Base-by-base conservation (phyloP, 306 rosid species). In the Quercus gilva region DNA sequence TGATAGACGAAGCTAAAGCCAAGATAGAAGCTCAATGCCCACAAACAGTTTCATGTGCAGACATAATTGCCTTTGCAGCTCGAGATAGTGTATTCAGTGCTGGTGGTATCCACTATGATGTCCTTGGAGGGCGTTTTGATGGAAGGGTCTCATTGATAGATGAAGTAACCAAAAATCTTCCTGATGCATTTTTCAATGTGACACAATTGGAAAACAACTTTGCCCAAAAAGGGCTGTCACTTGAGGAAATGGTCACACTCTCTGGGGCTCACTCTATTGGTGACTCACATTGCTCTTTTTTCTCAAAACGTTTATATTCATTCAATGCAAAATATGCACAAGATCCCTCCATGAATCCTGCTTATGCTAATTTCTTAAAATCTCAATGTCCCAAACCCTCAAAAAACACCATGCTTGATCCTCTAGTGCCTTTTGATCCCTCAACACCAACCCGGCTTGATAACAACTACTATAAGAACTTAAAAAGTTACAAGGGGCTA, bases 211-310 rank as follows among this genome's bases (percentile, higher is more conserved):
- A 57, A 67, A n/a, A 18, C 60, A 49, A 56, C 69, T 78, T 78
- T 20, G 57, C 69, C 35, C 5, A 25, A 3, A 73, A 63, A 57
- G 81, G 81, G 5, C 14, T 78, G 33, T 53, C 81, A 12, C 53
- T 78, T 9, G 58, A 25, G 6, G 81, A 78, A 45, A 45, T 45
- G 26, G 76, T 78, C 3, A 75, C 81, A 9, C 81, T 78, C n/a
- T 78, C 81, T 9, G 81, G 81, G 4, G 75, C 81, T 49, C 81
- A 78, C 26, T 78, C 81, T 11, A 78, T 78, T 14, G 81, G 81
- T 9, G 23, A 33, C 0, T 37, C 75, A 1, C 58, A 74, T 19
- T 78, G 81, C 69, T 29, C 4, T 4, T 41, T 20, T 41, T 69
- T 78, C 26, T 52, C 5, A 14, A 65, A 49, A 0, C 80, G 80